phyloP scores from a whole-genome alignment of 306 rosid genomes.

The Datisca glomerata region DNA sequence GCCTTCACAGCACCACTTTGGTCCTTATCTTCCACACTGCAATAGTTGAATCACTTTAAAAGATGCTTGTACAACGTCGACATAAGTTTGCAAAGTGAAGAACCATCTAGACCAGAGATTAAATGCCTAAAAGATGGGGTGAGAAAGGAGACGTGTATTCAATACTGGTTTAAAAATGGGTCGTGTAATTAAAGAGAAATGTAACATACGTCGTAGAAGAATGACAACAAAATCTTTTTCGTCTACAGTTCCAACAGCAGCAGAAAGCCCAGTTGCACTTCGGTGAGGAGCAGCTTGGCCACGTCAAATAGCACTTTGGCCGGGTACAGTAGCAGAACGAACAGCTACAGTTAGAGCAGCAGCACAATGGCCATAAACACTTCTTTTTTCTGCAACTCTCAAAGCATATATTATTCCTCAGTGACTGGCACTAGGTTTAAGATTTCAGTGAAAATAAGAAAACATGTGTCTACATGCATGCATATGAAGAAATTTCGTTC shows the following conservation, averaged over 20 bases:
- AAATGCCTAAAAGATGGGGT: constrained; percentile 6
- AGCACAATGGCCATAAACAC: constrained; percentile 20
- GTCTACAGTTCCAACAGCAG: constrained; percentile 24
- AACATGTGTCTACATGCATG: constrained; percentile 5
- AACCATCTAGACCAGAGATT: neutral
- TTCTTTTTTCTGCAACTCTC: constrained; percentile 45
- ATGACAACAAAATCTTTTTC: constrained; percentile 8
- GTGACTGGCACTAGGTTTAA: too few relatives aligned
- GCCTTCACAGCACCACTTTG: constrained; percentile 8
- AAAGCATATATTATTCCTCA: constrained; percentile 25
- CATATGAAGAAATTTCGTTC: neutral
- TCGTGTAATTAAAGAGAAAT: constrained; percentile 15
- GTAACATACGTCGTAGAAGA: constrained; percentile 30
- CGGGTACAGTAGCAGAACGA: constrained; percentile 20
- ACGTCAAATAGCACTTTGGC: constrained; percentile 15
- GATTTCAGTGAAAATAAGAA: neutral
- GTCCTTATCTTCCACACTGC: constrained; percentile 34
- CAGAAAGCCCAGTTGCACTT: constrained; percentile 29
- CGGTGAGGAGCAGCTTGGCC: constrained; percentile 21
- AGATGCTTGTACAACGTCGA: too few relatives aligned
- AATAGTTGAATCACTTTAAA: neutral
- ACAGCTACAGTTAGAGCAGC: constrained; percentile 31
- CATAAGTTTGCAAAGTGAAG: too few relatives aligned
- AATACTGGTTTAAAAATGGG: neutral
- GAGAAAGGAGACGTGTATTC: constrained; percentile 7